Evolutionary conservation across 2,329 filamentous ascomycete species (phyloP), one percentile per base, ranked within the genome.

Genomic region (Colletotrichum nymphaeae): DNA sequence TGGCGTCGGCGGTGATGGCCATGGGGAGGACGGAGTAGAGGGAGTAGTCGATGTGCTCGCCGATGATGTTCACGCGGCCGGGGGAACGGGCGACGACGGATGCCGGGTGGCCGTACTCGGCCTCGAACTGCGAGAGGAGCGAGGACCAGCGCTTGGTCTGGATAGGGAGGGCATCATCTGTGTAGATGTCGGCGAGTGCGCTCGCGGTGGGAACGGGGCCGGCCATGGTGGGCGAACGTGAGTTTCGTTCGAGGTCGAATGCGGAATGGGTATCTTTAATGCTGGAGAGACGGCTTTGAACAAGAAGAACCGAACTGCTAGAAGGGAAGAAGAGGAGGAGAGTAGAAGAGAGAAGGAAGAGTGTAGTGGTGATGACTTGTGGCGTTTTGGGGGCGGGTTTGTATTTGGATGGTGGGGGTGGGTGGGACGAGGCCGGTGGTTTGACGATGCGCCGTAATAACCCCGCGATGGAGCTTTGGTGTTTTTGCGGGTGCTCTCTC

Each of bases 21-120:
- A 98, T 98, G 65, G 97, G 97, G 28, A 99, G 88, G 73, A 98
- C 95, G 78, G 97, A 93, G 87, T 98, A 99, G 24, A 99, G 90
- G 16, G 95, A 98, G 86, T 99, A 99, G 86, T 99, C 97, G 79
- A 99, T 98, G 86, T 99, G 97, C 88, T 99, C 97, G 83, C 97
- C 97, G 81, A 99, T 98, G 80, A 99, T 97, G 86, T 98, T 98
- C 77, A 99, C 97, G 77, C 97, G 91, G 73, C 97, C 97, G 1
- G 97, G 97, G 68, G 95, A 98, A 75, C 97, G 92, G 11, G 96
- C 91, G 24, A 98, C 91, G 79, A 98, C 98, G 72, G 93, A 89
- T 52, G 95, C 92, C 19, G 88, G 85, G 64, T 90, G 88, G 77
- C 91, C 92, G 83, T 96, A 97, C 55, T 85, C 86, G 71, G 88